Evolutionary conservation across 345 rosid species (phyloP), one percentile per base, ranked within the genome.

Genomic region (Microcos paniculata): DNA sequence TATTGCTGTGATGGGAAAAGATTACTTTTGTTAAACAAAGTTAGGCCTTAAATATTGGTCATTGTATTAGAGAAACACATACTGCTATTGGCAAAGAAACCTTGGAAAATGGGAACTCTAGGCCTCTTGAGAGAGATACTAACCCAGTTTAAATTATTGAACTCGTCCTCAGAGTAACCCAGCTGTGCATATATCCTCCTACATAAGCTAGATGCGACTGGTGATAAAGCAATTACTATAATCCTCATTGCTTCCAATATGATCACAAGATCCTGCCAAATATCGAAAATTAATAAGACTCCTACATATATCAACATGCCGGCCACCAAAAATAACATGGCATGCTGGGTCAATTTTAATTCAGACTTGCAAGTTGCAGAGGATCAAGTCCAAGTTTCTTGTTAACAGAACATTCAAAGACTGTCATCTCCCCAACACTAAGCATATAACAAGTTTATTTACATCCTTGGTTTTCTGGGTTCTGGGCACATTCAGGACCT

Each of bases 201-300:
- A 78, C 93, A 82, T 80, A 95, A 83, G 82, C 85, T 83, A 18
- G 99, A 97, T 4, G 94, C 73, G 2, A 92, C 83, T 0, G 98
- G 98, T 23, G 90, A 91, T 62, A 95, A 69, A n/a, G 93, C 87
- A 21, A 95, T 67, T 4, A 98, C 93, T 58, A 7, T 86, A 46
- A 95, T 88, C 86, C 99, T 89, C 93, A 93, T 81, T 38, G 91
- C 85, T 89, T 95, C 99, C 73, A 95, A 75, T 77, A 93, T 85
- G 38, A 95, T 85, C 75, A 95, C 96, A 76, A 95, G 83, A 88
- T 94, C 98, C 97, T 92, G 88, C 53, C 42, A 62, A 70, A 55
- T 12, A 26, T 26, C 72, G 35, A 76, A 76, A 53, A 67, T 14
- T 40, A 73, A 11, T 49, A 70, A 76, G 69, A 49, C 4, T 55